Evolutionary conservation across 1,284 basidiomycete genomes (phyloP).

Genomic region (Irpex lacteus): DNA sequence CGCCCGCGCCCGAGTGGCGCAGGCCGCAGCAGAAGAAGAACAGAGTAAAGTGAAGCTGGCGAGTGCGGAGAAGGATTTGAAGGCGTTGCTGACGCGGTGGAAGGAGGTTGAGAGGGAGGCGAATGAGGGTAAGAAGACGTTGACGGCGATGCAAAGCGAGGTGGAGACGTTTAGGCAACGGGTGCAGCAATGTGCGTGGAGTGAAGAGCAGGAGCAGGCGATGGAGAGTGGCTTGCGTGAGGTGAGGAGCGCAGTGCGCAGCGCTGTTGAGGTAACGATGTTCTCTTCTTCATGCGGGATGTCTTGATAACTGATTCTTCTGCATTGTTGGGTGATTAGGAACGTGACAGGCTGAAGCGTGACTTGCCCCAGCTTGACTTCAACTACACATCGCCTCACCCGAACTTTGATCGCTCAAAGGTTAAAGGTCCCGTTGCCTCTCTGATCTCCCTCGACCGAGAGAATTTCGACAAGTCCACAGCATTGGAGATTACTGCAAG

Average conservation of each 20-base stretch:
- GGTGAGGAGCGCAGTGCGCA: constrained; percentile 57
- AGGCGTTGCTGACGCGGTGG: constrained; percentile 74
- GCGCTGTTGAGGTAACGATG: constrained; percentile 60
- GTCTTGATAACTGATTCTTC: background rate
- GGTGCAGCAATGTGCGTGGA: constrained; percentile 75
- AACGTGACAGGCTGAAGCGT: constrained; percentile 71
- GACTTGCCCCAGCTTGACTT: constrained; percentile 80
- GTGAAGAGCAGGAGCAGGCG: constrained; percentile 70
- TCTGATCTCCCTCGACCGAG: constrained; percentile 72
- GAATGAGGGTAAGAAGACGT: constrained; percentile 69
- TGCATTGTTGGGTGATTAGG: constrained; percentile 36
- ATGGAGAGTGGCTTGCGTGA: constrained; percentile 56
- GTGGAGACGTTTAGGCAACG: constrained; percentile 57
- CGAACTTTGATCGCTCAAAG: constrained; percentile 81
- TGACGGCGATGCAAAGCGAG: constrained; percentile 60
- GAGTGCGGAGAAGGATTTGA: constrained; percentile 82
- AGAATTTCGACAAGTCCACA: constrained; percentile 78
- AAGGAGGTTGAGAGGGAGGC: constrained; percentile 86
- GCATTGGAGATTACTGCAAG: constrained; percentile 95
- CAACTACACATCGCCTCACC: constrained; percentile 75
- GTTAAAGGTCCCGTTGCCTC: constrained; percentile 95
- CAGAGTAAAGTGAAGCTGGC: constrained; percentile 79
- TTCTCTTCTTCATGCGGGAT: background rate
- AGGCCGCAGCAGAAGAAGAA: constrained; percentile 83
- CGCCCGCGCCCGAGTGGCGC: constrained; percentile 75